Conservation (phyloP, 1,284 basidiomycete genomes). For the Ustilago vetiveriae region DNA sequence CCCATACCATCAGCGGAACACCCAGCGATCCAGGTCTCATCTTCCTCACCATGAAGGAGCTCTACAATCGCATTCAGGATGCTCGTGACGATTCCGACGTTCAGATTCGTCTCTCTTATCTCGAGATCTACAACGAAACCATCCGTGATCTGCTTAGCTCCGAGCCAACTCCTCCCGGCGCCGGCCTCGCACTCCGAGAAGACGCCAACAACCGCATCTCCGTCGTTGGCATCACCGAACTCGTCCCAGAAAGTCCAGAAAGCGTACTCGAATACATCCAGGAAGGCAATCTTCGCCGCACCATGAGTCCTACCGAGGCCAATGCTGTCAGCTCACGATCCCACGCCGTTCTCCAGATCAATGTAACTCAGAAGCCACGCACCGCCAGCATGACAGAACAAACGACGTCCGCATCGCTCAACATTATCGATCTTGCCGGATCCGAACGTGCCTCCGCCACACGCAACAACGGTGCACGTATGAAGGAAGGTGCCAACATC, state of each 20-base stretch:
- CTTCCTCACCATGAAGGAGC: conserved; percentile 66
- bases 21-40: conserved; percentile 64
- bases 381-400: conserved; percentile 62
- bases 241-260: conserved; percentile 59
- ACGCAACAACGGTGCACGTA: conserved; percentile 64
- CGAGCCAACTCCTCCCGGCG: conserved; percentile 60
- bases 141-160: conserved; percentile 64
- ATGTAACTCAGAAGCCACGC: conserved; percentile 63
- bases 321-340: conserved; percentile 65
- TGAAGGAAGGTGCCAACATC: conserved; percentile 68
- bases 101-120: conserved; percentile 62
- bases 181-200: conserved; percentile 62
- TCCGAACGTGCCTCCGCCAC: conserved; percentile 66
- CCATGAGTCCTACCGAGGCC: conserved; percentile 66
- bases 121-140: conserved; percentile 67
- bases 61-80: conserved; percentile 63
- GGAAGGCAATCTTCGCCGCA: conserved; percentile 64
- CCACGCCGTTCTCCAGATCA: conserved; percentile 66
- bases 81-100: conserved; percentile 58
- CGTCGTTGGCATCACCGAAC: conserved; percentile 66
- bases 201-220: conserved; percentile 64
- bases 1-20: conserved; percentile 66
- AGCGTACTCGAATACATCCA: conserved; percentile 63
- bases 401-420: conserved; percentile 64
- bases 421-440: conserved; percentile 66